Evolutionary conservation across 2,329 filamentous ascomycete genomes (phyloP), one percentile per base, ranked within the genome.

Genomic region (Pseudogymnoascus sp.): DNA sequence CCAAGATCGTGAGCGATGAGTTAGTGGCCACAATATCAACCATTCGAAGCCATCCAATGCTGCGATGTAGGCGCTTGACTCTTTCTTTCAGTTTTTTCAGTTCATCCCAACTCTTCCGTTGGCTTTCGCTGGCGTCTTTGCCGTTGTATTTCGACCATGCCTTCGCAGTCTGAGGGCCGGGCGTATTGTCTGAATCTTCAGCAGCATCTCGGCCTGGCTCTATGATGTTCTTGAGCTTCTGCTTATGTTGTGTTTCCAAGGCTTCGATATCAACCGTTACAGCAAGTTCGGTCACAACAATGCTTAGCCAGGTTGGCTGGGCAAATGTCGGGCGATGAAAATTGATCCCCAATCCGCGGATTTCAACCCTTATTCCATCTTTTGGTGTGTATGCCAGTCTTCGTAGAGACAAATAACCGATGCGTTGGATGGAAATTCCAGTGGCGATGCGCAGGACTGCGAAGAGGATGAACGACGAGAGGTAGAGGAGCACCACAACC

Each of bases 301-400:
- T 81, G 73, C 92, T 97, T 69, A 96, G 79, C 92, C 93, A 97
- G 65, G 95, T 97, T 48, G 94, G 94, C 74, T 97, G 92, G 55
- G 93, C 91, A 76, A 99, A 97, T 5, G 94, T 97, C 10, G 94
- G 94, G 4, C 92, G 87, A 76, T 99, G 94, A 66, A 97, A 76
- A 63, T 90, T 89, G 69, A 99, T 81, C 48, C 94, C 92, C 60
- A 99, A 81, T 59, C 92, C 91, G 59, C 94, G 87, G 62, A 99
- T 87, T 74, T 96, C 91, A 74, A 99, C 85, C 70, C 89, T 89
- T 71, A 96, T 79, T 68, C 94, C 94, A 83, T 96, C 91, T 75
- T 84, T 87, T 29, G 91, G 91, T 12, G 90, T 91, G 74, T 95
- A 97, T 63, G 92, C 89, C 65, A 99, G 88, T 68, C 93, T 89